These are phyloP conservation scores for Starmerella vaccinii DNA, from an alignment of 805 yeast species.

Conservation along the genomic window DNA sequence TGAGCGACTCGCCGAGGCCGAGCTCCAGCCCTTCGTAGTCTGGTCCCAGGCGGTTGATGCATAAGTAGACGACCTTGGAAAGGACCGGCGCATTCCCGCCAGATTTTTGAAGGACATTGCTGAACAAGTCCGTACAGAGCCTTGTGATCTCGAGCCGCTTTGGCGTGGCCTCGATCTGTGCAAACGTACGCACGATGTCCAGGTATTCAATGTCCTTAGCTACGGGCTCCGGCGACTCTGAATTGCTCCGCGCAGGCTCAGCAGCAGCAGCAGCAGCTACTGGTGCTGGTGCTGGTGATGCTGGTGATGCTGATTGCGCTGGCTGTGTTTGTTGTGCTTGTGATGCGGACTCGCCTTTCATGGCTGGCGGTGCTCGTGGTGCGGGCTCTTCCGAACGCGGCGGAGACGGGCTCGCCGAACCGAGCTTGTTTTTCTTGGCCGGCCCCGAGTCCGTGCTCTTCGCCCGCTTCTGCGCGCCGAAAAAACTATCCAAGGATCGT, in stretches of 20 bases:
- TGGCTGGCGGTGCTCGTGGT: neutral
- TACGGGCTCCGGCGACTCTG: neutral
- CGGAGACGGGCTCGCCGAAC: neutral
- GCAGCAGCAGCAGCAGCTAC: too few species aligned
- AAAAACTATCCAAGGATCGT: conserved; percentile 24
- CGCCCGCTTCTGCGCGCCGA: conserved; percentile 18
- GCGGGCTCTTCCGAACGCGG: neutral
- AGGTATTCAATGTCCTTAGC: conserved; percentile 30
- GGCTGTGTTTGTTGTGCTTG: too few species aligned
- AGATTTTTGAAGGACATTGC: conserved; percentile 44
- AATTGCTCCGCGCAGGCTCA: too few species aligned
- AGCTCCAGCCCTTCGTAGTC: conserved; percentile 91
- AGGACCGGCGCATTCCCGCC: conserved; percentile 41
- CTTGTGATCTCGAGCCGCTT: conserved; percentile 75
- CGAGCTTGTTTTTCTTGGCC: conserved; percentile 4
- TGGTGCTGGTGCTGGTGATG: too few species aligned
- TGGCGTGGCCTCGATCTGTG: conserved; percentile 65
- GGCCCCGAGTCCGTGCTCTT: neutral
- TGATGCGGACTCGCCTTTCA: too few species aligned
- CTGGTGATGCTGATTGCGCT: too few species aligned
- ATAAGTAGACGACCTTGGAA: conserved; percentile 65
- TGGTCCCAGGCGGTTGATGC: conserved; percentile 84
- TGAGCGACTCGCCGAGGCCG: conserved; percentile 83
- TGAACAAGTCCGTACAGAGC: conserved; percentile 61
- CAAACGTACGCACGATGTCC: conserved; percentile 55